A percentile compares a stretch with the other conserved stretches of the same genome.
Evolutionary conservation across 176 grass and related monocot species (phyloP).

Genomic region (Pontederia paniculata): DNA sequence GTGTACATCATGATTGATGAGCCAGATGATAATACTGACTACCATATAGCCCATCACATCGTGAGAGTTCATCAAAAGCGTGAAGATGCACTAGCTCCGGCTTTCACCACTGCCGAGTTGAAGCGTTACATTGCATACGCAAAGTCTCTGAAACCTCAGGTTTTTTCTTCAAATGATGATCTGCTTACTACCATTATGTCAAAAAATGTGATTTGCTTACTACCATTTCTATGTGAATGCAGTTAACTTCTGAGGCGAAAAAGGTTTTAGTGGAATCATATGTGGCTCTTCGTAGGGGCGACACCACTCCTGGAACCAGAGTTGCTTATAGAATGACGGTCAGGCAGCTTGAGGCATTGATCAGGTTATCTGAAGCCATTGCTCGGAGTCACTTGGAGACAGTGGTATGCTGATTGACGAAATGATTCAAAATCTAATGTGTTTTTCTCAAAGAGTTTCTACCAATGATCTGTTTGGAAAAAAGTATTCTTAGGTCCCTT

Average conservation of each 20-base stretch:
- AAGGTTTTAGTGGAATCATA: constrained; percentile 82
- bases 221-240: constrained; percentile 25
- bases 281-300: constrained; percentile 71
- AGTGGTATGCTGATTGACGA: constrained; percentile 44
- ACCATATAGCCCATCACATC: constrained; percentile 97
- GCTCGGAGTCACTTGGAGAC: constrained; percentile 81
- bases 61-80: constrained; percentile 96
- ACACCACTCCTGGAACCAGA: constrained; percentile 85
- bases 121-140: constrained; percentile 83
- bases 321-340: constrained; percentile 99
- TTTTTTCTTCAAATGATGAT: constrained; percentile 23
- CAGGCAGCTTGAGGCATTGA: constrained; percentile 89
- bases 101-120: constrained; percentile 81
- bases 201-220: constrained; percentile 20
- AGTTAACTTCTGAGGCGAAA: constrained; percentile 84
- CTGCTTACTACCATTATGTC: constrained; percentile 21
- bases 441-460: background rate
- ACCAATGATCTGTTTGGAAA: no score
- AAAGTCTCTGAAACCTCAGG: constrained; percentile 86
- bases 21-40: constrained; percentile 93
- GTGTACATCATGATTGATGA: constrained; percentile 99
- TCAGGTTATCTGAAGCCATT: constrained; percentile 94
- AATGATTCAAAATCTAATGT: background rate
- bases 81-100: constrained; percentile 80
- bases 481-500: constrained; percentile 9